phyloP scores from a whole-genome alignment of 2,329 filamentous ascomycete genomes.

The Xylogone sp. region DNA sequence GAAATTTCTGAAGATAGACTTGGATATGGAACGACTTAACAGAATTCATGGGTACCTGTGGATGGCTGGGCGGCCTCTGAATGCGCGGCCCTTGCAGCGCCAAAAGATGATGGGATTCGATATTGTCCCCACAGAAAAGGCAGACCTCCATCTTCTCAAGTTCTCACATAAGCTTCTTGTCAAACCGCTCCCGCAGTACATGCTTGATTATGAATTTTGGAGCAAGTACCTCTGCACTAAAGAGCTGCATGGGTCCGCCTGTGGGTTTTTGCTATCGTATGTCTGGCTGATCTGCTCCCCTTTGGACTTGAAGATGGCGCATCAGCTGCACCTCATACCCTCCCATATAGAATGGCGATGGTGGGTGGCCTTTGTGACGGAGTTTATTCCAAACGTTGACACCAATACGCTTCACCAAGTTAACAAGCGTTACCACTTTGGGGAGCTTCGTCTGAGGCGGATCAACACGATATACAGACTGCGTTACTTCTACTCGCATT shows the following conservation, averaged over 20 bases:
- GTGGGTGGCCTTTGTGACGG: slow-evolving; percentile 11
- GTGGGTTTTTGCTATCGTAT: slow-evolving; percentile 20
- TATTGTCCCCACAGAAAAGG: slow-evolving; percentile 27
- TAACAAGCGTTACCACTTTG: slow-evolving; percentile 11
- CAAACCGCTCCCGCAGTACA: slow-evolving; percentile 26
- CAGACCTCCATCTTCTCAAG: slow-evolving; percentile 29
- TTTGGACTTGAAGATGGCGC: slow-evolving; percentile 18
- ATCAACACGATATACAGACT: slow-evolving; percentile 10
- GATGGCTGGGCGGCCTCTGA: no score
- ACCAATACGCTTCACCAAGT: no score
- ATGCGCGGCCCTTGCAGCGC: slow-evolving; percentile 25
- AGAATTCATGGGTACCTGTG: no score
- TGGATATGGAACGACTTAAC: no score
- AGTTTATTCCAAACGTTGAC: slow-evolving; percentile 13
- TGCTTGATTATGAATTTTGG: slow-evolving; percentile 23
- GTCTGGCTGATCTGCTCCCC: slow-evolving; percentile 14
- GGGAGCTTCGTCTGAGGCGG: slow-evolving; percentile 13
- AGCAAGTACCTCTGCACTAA: not conserved
- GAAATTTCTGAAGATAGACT: no score
- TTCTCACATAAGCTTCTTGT: slow-evolving; percentile 21
- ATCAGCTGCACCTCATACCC: slow-evolving; percentile 9
- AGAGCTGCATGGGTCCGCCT: slow-evolving; percentile 3
- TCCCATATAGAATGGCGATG: slow-evolving; percentile 4
- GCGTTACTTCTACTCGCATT: not conserved
- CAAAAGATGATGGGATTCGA: slow-evolving; percentile 23